phyloP scores from a whole-genome alignment of 2,329 filamentous ascomycete species.

The Aspergillus tubingensis region DNA sequence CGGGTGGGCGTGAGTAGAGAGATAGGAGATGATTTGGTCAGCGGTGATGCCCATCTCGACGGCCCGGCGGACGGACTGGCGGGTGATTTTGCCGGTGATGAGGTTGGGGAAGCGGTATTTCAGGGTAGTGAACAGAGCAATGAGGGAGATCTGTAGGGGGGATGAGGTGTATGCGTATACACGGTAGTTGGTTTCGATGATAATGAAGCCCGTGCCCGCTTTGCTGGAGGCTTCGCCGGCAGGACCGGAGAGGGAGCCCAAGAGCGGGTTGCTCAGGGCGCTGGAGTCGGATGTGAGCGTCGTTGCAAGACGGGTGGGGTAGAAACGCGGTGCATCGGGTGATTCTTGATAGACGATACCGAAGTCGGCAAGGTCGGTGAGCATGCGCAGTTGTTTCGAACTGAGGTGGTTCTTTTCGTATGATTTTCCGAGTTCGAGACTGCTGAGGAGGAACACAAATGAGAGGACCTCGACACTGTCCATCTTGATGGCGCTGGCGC shows the following conservation, averaged over 20 bases:
- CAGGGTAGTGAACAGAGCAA: slow-evolving; percentile 84
- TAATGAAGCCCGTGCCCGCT: slow-evolving; percentile 70
- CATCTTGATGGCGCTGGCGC: slow-evolving; percentile 72
- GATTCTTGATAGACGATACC: slow-evolving; percentile 76
- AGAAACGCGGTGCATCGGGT: slow-evolving; percentile 60
- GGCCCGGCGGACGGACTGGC: slow-evolving; percentile 82
- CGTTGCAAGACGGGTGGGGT: slow-evolving; percentile 90
- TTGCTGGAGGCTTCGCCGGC: slow-evolving; percentile 33
- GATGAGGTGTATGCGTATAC: slow-evolving; percentile 96
- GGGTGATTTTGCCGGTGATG: slow-evolving; percentile 86
- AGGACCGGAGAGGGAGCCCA: slow-evolving; percentile 59
- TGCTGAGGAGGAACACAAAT: slow-evolving; percentile 94
- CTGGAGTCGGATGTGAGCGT: slow-evolving; percentile 80
- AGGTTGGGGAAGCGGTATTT: slow-evolving; percentile 92
- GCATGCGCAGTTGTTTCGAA: slow-evolving; percentile 78
- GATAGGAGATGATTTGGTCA: slow-evolving; percentile 92
- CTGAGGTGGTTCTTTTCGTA: slow-evolving; percentile 87
- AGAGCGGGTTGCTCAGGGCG: slow-evolving; percentile 70
- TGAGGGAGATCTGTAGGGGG: slow-evolving; percentile 89
- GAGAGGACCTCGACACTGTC: slow-evolving; percentile 92
- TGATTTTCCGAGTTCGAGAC: slow-evolving; percentile 84
- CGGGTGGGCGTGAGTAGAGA: slow-evolving; percentile 89
- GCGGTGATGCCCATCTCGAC: slow-evolving; percentile 90
- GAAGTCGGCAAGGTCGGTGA: slow-evolving; percentile 88
- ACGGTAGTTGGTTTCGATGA: slow-evolving; percentile 97